A percentile compares a stretch with the other conserved stretches of the same genome.
Conservation (phyloP, 2,329 filamentous ascomycete species). For the Alternaria sp. region DNA sequence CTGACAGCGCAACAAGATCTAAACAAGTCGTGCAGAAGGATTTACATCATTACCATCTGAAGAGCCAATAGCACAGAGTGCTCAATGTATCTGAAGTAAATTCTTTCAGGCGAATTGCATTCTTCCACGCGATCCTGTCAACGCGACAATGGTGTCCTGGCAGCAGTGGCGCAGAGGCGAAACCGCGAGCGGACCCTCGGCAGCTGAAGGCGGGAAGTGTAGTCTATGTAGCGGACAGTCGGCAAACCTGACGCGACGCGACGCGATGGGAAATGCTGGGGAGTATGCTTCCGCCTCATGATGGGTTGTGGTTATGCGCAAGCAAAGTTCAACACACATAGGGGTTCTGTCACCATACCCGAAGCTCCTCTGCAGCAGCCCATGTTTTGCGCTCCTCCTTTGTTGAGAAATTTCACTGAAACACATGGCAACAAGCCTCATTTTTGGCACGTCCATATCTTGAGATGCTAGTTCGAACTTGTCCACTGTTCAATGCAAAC, state of each 20-base stretch:
- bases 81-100: slow-evolving; percentile 21
- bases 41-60: slow-evolving; percentile 33
- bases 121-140: slow-evolving; percentile 24
- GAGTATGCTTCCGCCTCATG: neutral
- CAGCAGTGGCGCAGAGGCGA: slow-evolving; percentile 11
- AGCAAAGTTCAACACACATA: neutral
- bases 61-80: slow-evolving; percentile 19
- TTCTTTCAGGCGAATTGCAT: slow-evolving; percentile 15
- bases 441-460: neutral
- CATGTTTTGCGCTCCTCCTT: neutral
- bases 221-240: neutral
- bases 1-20: slow-evolving; percentile 16
- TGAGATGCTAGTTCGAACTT: neutral
- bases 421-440: neutral
- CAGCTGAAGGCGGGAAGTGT: neutral
- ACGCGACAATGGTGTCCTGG: slow-evolving; percentile 16
- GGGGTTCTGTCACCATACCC: neutral
- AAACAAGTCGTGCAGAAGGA: slow-evolving; percentile 1
- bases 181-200: neutral
- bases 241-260: neutral
- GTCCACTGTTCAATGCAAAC: neutral
- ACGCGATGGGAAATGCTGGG: neutral
- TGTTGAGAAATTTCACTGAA: neutral
- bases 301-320: slow-evolving; percentile 1
- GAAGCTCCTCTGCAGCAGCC: neutral